These are phyloP conservation scores for Tarenaya hassleriana DNA, from an alignment of 345 rosid species.

Conservation along the genomic window DNA sequence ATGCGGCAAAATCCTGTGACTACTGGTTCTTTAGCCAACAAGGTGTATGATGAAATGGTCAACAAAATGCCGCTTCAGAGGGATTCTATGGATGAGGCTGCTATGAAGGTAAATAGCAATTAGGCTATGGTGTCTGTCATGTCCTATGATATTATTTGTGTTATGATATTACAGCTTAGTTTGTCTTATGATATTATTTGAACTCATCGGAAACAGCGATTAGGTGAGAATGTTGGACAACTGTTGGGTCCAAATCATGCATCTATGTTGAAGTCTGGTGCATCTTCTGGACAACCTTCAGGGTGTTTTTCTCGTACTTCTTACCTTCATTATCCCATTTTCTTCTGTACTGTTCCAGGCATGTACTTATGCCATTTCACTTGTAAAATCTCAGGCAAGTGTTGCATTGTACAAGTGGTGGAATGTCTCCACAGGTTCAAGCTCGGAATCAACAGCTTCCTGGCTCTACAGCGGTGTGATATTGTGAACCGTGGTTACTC, in stretches of 20 bases:
- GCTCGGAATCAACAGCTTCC: slow-evolving; percentile 77
- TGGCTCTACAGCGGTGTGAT: slow-evolving; percentile 62
- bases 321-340: slow-evolving; percentile 18
- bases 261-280: slow-evolving; percentile 75
- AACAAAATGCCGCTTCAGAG: slow-evolving; percentile 76
- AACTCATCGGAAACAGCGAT: slow-evolving; percentile 53
- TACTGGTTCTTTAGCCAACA: slow-evolving; percentile 75
- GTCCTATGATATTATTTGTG: not conserved
- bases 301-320: slow-evolving; percentile 52
- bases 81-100: slow-evolving; percentile 78
- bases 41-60: slow-evolving; percentile 77
- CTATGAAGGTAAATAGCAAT: slow-evolving; percentile 65
- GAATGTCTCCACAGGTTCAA: slow-evolving; percentile 89
- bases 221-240: slow-evolving; percentile 78
- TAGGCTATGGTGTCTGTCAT: slow-evolving; percentile 5
- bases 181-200: slow-evolving; percentile 5
- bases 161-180: slow-evolving; percentile 2
- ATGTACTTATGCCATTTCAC: slow-evolving; percentile 11
- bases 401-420: slow-evolving; percentile 76
- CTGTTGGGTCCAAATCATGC: slow-evolving; percentile 86
- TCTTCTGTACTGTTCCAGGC: not conserved
- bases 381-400: slow-evolving; percentile 68
- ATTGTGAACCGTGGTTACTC: not conserved
- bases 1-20: slow-evolving; percentile 72
- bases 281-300: slow-evolving; percentile 70